Conservation (phyloP, 2,329 filamentous ascomycete genomes). For the Aspergillus tubingensis region DNA sequence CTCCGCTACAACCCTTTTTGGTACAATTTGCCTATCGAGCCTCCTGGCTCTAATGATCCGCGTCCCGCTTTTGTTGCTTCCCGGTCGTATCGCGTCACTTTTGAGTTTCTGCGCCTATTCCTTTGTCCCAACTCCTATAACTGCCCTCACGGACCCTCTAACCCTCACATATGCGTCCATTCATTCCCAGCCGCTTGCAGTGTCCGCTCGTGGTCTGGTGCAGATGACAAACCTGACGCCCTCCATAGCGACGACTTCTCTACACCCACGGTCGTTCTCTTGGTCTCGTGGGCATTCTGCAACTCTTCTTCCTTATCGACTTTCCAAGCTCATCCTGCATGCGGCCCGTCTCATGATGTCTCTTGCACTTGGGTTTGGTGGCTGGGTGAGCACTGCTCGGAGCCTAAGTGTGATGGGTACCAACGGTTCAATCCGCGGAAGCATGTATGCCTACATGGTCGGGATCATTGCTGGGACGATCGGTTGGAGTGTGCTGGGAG, state of each 20-base stretch:
- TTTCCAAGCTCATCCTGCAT: slow-evolving; percentile 88
- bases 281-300: slow-evolving; percentile 43
- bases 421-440: slow-evolving; percentile 62
- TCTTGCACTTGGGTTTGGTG: slow-evolving; percentile 83
- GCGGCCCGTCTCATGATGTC: slow-evolving; percentile 91
- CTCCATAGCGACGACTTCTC: slow-evolving; percentile 67
- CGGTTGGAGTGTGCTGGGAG: slow-evolving; percentile 87
- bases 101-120: slow-evolving; percentile 73
- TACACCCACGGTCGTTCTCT: slow-evolving; percentile 48
- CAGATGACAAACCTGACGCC: slow-evolving; percentile 80
- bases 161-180: slow-evolving; percentile 92
- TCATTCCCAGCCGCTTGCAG: slow-evolving; percentile 78
- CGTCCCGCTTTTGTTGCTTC: slow-evolving; percentile 81
- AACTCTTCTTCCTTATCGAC: slow-evolving; percentile 78
- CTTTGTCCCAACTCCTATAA: slow-evolving; percentile 80
- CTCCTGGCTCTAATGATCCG: slow-evolving; percentile 78
- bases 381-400: slow-evolving; percentile 92
- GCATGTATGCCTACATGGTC: slow-evolving; percentile 91
- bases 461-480: slow-evolving; percentile 91
- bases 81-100: slow-evolving; percentile 69
- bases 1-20: slow-evolving; percentile 82
- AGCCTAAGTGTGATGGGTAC: slow-evolving; percentile 65
- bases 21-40: slow-evolving; percentile 86
- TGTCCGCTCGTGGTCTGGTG: slow-evolving; percentile 75
- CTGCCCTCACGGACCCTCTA: slow-evolving; percentile 84